These are phyloP conservation scores for Zoysia japonica DNA, from an alignment of 176 grass and related monocot species.

Conservation along the genomic window DNA sequence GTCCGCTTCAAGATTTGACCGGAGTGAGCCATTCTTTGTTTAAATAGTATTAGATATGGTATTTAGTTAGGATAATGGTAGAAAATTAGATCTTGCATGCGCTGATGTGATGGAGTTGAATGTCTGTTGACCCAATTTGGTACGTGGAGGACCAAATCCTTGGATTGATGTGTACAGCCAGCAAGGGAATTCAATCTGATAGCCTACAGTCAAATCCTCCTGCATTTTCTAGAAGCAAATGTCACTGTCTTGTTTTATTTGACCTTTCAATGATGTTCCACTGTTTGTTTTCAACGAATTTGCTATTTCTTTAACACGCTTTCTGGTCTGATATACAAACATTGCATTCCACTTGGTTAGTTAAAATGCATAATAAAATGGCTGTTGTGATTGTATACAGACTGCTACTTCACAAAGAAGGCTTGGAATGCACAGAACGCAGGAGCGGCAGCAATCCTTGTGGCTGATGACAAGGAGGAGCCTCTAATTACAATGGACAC, in stretches of 20 bases:
- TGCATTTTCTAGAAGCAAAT: not conserved
- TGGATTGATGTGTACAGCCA: not conserved
- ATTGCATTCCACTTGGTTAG: not conserved
- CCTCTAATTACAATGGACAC: slow-evolving; percentile 95
- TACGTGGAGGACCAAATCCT: not conserved
- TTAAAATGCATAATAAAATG: not conserved
- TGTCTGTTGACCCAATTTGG: slow-evolving; percentile 22
- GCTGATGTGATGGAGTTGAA: slow-evolving; percentile 15
- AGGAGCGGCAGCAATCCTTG: slow-evolving; percentile 76
- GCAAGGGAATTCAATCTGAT: not conserved
- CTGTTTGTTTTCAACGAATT: slow-evolving; percentile 5
- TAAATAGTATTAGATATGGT: not conserved
- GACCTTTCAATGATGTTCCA: not conserved
- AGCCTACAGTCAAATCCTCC: not conserved
- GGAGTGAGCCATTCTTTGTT: not conserved
- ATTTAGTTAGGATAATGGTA: not conserved
- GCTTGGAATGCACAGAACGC: slow-evolving; percentile 91
- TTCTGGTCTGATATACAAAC: slow-evolving; percentile 17
- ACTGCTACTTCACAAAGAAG: slow-evolving; percentile 90
- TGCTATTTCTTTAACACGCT: slow-evolving; percentile 8
- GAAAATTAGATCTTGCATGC: slow-evolving; percentile 28
- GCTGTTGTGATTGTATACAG: slow-evolving; percentile 31
- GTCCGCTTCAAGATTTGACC: not conserved
- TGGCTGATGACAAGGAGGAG: slow-evolving; percentile 84
- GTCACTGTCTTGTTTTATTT: slow-evolving; percentile 24